Conservation (phyloP, 225 moss, liverwort and hornwort species). For the Sphagnum contortum region DNA sequence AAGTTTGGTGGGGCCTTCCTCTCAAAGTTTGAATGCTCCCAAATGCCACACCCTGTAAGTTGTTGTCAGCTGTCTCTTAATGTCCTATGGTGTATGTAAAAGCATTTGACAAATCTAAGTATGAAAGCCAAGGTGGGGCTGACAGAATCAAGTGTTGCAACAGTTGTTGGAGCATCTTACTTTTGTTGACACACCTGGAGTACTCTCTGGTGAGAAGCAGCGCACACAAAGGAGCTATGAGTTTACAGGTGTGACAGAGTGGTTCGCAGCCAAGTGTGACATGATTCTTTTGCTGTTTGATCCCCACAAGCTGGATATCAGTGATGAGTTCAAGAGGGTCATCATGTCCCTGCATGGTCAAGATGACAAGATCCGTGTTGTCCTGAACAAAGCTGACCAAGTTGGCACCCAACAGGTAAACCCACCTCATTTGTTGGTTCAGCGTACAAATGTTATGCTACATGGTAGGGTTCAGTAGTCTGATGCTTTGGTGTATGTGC, state of each 20-base stretch:
- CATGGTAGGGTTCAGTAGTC: too few species aligned
- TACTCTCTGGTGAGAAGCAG: conserved; percentile 96
- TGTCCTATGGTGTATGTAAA: neutral
- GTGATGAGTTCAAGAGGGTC: conserved; percentile 95
- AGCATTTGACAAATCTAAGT: too few species aligned
- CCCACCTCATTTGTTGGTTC: too few species aligned
- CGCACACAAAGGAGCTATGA: conserved; percentile 94
- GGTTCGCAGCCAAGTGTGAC: conserved; percentile 98
- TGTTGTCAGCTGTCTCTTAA: neutral
- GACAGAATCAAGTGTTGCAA: neutral
- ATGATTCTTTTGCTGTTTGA: conserved; percentile 85
- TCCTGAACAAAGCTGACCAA: conserved; percentile 95
- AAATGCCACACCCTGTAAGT: conserved; percentile 92
- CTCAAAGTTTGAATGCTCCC: conserved; percentile 96
- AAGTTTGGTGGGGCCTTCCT: conserved; percentile 92
- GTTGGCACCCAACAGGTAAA: conserved; percentile 94
- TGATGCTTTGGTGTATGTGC: neutral
- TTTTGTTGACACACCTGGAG: conserved; percentile 98
- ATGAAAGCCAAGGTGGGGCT: too few species aligned
- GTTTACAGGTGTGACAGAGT: conserved; percentile 96
- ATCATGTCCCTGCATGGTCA: conserved; percentile 86
- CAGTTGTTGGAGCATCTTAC: conserved; percentile 93
- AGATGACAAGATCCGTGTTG: conserved; percentile 95
- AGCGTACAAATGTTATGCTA: too few species aligned
- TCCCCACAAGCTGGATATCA: conserved; percentile 94